Evolutionary conservation across 768 basidiomycete genomes (phyloP).

Genomic region (Boletus vermiculosoides): DNA sequence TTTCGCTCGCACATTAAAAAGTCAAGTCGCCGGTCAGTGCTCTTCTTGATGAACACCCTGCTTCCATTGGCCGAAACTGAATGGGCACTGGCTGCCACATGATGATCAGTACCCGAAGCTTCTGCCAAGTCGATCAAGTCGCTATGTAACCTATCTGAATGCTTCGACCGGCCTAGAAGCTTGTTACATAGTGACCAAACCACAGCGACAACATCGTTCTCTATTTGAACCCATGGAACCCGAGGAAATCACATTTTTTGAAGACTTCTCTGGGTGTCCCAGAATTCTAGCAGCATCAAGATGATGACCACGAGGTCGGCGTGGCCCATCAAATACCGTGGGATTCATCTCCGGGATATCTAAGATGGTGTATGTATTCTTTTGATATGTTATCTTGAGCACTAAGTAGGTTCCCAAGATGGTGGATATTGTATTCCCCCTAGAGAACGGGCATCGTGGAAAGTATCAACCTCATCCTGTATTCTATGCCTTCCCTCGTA

Average conservation of each 20-base stretch:
- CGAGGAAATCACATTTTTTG: background rate
- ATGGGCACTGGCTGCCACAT: too few species aligned
- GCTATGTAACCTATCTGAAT: too few species aligned
- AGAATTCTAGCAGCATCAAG: background rate
- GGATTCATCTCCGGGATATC: background rate
- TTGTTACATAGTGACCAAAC: too few species aligned
- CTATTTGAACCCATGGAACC: background rate
- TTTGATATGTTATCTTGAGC: background rate
- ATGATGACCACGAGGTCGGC: background rate
- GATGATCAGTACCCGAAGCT: too few species aligned
- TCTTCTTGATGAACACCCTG: too few species aligned
- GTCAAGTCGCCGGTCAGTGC: too few species aligned
- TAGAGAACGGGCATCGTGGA: background rate
- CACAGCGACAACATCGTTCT: background rate
- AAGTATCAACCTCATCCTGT: background rate
- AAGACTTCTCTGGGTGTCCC: background rate
- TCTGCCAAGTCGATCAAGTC: too few species aligned
- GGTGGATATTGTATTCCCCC: background rate
- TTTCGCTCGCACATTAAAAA: too few species aligned
- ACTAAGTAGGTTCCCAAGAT: background rate
- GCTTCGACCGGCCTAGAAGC: too few species aligned
- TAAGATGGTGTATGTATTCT: background rate
- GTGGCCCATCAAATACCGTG: background rate
- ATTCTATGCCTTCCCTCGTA: background rate
- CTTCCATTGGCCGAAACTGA: too few species aligned